phyloP scores from a whole-genome alignment of 306 rosid genomes.

The Quercus berberidifolia region DNA sequence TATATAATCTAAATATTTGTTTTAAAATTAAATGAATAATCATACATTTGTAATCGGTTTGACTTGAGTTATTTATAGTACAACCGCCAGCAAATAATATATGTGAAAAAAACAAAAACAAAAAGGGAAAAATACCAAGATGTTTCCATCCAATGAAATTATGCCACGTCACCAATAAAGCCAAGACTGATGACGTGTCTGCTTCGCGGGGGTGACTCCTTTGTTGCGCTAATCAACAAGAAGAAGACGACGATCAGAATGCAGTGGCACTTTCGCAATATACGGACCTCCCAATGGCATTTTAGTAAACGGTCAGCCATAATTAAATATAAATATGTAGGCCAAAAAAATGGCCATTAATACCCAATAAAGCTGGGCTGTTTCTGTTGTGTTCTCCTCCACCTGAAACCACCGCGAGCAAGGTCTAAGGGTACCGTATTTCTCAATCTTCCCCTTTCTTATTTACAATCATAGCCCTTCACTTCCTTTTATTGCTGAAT shows the following conservation, averaged over 20 bases:
- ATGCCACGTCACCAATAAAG: background rate
- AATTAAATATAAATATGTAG: background rate
- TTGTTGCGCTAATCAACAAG: no score
- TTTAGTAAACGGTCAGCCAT: background rate
- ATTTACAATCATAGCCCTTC: background rate
- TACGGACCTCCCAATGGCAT: background rate
- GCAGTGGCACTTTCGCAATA: conserved; percentile 18
- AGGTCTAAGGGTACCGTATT: conserved; percentile 17
- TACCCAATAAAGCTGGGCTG: no score
- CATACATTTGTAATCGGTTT: no score
- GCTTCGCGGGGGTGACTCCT: no score
- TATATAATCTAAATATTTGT: no score
- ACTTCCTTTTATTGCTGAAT: background rate
- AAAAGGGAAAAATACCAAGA: background rate
- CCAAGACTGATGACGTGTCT: background rate
- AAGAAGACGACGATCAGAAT: no score
- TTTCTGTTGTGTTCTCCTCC: no score
- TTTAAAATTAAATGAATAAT: no score
- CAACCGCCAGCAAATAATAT: no score
- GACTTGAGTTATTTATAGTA: no score
- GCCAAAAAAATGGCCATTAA: background rate
- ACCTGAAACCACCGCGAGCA: background rate
- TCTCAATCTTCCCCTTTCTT: background rate
- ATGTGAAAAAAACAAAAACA: no score
- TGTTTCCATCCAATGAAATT: background rate